Evolutionary conservation across 495 filamentous ascomycete genomes (phyloP), one percentile per base, ranked within the genome.

Genomic region (Podospora appendiculata): DNA sequence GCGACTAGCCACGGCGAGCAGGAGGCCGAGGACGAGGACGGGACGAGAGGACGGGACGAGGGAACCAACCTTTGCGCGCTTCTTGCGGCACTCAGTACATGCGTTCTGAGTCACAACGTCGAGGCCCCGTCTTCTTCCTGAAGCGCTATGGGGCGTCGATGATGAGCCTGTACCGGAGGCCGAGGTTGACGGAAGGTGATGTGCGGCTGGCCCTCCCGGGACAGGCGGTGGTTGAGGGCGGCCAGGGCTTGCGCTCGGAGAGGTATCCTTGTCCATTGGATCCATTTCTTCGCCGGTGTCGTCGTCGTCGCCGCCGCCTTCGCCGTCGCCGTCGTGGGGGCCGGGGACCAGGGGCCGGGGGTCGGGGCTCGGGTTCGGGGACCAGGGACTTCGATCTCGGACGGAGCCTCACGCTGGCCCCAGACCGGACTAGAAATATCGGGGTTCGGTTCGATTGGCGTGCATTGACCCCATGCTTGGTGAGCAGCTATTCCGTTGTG

Each of bases 81-180:
- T 81, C 65, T 81, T 81, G 14, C 77, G 69, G 54, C 78, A 81
- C 58, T 80, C 78, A 32, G 73, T 79, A 58, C 78, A 81, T 1
- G 78, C 78, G 52, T 78, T 81, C 35, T 70, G 70, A 4, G 78
- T 81, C 7, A 81, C 76, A 7, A 78, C 60, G 12, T 77, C 77
- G 5, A 76, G 55, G 13, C 78, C 78, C 44, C 78, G 69, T 51
- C 73, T 66, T 17, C 76, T 58, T 55, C 73, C 76, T 4, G 71
- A 72, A 6, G 66, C 52, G 19, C 61, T 58, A 3, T 57, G 34
- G 45, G 14, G 10, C 14, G 11, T 18, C 12, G 39, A 42, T 18
- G 35, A 32, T 8, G 47, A 18, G 8, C 39, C 40, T 32, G 53
- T 10, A 4, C 11, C 39, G 45, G 53, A 33, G 13, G 47, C 16